Evolutionary conservation across 1,284 basidiomycete genomes (phyloP).

Genomic region (Marasmius oreades): DNA sequence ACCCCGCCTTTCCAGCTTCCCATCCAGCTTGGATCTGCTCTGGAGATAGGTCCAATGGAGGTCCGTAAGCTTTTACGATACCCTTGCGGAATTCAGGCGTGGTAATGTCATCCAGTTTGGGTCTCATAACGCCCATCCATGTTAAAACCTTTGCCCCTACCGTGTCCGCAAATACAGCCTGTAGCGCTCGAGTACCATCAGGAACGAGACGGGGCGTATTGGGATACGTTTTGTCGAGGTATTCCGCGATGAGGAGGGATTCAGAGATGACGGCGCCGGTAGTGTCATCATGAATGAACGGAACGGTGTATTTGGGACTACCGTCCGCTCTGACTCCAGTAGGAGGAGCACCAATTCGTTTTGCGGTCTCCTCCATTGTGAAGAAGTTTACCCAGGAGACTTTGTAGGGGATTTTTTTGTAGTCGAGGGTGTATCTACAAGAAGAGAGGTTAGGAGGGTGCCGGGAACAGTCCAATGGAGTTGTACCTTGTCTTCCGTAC

Average conservation of each 20-base stretch:
- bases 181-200: slow-evolving; percentile 17
- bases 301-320: not conserved
- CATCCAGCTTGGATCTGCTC: not conserved
- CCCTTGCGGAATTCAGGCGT: not conserved
- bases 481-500: too few relatives aligned
- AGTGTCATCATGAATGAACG: not conserved
- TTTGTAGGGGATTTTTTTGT: too few relatives aligned
- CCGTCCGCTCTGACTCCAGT: not conserved
- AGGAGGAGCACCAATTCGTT: not conserved
- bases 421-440: too few relatives aligned
- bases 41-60: not conserved
- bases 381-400: too few relatives aligned
- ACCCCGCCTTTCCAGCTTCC: not conserved
- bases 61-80: not conserved
- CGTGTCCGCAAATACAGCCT: not conserved
- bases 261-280: slow-evolving; percentile 24
- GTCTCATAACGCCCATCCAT: not conserved
- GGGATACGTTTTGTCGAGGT: slow-evolving; percentile 42
- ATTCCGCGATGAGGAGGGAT: slow-evolving; percentile 34
- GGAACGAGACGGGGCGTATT: slow-evolving; percentile 35
- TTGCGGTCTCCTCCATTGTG: too few relatives aligned
- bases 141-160: not conserved
- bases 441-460: too few relatives aligned
- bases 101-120: not conserved
- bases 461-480: too few relatives aligned